Base-by-base conservation (phyloP, 2,329 filamentous ascomycete species). In the Phyllosticta citribraziliensis region DNA sequence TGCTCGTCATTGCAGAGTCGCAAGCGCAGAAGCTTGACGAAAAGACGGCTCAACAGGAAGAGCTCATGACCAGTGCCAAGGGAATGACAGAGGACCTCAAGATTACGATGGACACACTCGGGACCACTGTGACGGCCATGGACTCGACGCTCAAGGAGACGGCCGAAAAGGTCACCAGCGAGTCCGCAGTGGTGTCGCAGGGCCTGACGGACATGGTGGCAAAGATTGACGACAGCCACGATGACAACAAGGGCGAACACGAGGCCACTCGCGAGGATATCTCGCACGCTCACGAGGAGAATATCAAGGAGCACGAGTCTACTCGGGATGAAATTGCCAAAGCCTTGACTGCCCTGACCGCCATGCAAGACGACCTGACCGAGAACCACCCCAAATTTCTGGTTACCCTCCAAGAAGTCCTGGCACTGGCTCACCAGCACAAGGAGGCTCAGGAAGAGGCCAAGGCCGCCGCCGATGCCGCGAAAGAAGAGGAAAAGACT, bases 361-460 rank as follows among this genome's bases (percentile, higher is more conserved):
- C 84, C 24, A 78, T 97, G 1, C 88, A 95, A 69, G 87, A 82
- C 63, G 86, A 94, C 62, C 82, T 96, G 30, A 83, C 83, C 9
- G 91, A 97, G 71, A 88, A 88, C 65, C 88, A 97, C 67, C 94
- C 94, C 1, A 88, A 95, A 75, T 88, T 97, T 66, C 82, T 97
- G 62, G 87, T 93, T 58, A 84, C 89, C 0, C 84, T 99, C 65
- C 88, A 91, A 67, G 89, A 97, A 68, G 85, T 97, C n/a, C 80
- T 95, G 50, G 79, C 85, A 8, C 81, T 95, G 24, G 89, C 96
- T 60, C 88, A 85, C 24, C 84, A 95, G 70, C 92, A 97, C 71
- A 96, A 88, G 68, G 91, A 96, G 67, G 89, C 96, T 70, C 88
- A 91, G 14, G 91, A 92, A 73, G 81, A 83, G 53, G 71, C 75